A percentile compares a stretch with the other conserved stretches of the same genome.
Evolutionary conservation across 176 grass and related monocot genomes (phyloP).

Genomic region (Rhynchospora tenuis): DNA sequence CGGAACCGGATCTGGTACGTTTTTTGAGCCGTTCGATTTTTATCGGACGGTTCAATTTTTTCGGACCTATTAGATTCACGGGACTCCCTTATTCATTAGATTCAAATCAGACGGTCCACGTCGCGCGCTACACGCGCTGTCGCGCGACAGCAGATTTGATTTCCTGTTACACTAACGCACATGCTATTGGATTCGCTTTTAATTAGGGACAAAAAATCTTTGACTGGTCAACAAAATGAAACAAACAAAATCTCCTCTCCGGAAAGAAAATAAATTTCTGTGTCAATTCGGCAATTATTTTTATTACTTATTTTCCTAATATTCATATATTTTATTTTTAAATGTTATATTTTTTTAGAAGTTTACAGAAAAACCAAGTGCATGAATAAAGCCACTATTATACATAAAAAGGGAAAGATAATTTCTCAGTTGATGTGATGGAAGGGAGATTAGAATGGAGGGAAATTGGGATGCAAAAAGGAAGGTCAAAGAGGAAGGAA

Average conservation of each 20-base stretch:
- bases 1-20: too few relatives aligned
- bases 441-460: not conserved
- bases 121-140: too few relatives aligned
- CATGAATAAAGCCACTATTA: not conserved
- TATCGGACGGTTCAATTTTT: too few relatives aligned
- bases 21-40: too few relatives aligned
- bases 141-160: too few relatives aligned
- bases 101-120: too few relatives aligned
- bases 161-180: not conserved
- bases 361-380: not conserved
- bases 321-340: not conserved
- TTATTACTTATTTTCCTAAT: not conserved
- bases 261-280: not conserved
- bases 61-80: too few relatives aligned
- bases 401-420: not conserved
- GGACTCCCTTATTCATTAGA: too few relatives aligned
- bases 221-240: too few relatives aligned
- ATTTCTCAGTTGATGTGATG: not conserved
- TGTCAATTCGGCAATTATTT: not conserved
- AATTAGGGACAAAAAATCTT: not conserved
- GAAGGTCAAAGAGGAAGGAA: constrained; percentile 44
- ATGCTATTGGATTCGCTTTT: not conserved
- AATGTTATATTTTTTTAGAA: not conserved
- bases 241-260: too few relatives aligned
- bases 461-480: not conserved